phyloP scores from a whole-genome alignment of 768 basidiomycete species.

The Auriculariales sp. region DNA sequence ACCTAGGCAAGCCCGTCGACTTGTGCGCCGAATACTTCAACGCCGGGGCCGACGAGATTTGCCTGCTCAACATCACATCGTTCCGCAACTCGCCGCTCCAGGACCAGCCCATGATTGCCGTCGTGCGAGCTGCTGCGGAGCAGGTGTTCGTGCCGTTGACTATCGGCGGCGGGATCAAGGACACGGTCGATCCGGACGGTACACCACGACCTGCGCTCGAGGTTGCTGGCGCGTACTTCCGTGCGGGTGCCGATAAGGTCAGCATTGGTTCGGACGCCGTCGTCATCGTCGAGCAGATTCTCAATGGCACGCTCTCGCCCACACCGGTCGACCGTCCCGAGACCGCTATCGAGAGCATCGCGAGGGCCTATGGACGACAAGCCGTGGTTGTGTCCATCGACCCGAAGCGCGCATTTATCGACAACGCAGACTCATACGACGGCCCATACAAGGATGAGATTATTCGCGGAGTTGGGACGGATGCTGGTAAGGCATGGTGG shows the following conservation, averaged over 20 bases:
- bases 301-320: constrained; percentile 21
- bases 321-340: constrained; percentile 43
- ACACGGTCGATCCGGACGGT: constrained; percentile 89
- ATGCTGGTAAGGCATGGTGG: constrained; percentile 32
- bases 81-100: constrained; percentile 91
- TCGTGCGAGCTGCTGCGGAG: constrained; percentile 81
- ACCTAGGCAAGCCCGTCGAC: constrained; percentile 93
- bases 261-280: constrained; percentile 96
- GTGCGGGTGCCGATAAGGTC: constrained; percentile 96
- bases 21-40: constrained; percentile 76
- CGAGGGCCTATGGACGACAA: constrained; percentile 79
- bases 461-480: constrained; percentile 25
- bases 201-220: constrained; percentile 76
- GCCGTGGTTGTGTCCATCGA: constrained; percentile 97
- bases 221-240: constrained; percentile 91
- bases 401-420: constrained; percentile 75
- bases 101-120: constrained; percentile 97
- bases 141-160: constrained; percentile 94
- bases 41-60: constrained; percentile 89
- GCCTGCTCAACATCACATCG: constrained; percentile 97
- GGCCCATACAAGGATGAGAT: constrained; percentile 53
- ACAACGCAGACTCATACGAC: constrained; percentile 42
- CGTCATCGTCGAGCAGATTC: constrained; percentile 76
- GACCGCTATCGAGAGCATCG: constrained; percentile 88
- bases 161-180: constrained; percentile 96